Conservation (phyloP, 768 basidiomycete genomes). For the Naganishia vaughanmartiniae region DNA sequence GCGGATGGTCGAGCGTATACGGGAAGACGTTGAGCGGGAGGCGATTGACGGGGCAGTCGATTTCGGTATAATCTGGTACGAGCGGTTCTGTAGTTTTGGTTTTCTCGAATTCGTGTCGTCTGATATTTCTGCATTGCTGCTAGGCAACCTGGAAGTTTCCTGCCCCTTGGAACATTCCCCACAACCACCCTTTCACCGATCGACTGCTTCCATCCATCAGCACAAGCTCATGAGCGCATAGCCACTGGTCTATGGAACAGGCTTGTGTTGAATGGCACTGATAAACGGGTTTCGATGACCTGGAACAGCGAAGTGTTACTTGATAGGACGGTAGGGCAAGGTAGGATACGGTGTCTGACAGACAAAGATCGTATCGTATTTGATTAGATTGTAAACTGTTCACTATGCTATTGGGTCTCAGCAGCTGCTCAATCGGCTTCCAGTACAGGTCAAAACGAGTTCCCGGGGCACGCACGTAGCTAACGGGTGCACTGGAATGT, state of each 20-base stretch:
- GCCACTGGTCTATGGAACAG: constrained; percentile 49
- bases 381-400: background rate
- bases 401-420: background rate
- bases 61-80: constrained; percentile 40
- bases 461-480: too few relatives aligned
- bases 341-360: constrained; percentile 40
- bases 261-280: constrained; percentile 36
- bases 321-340: background rate
- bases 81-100: background rate
- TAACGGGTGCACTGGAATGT: too few relatives aligned
- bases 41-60: constrained; percentile 35
- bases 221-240: constrained; percentile 40
- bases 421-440: too few relatives aligned
- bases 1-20: constrained; percentile 19
- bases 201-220: constrained; percentile 49
- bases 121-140: background rate
- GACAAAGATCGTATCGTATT: constrained; percentile 39
- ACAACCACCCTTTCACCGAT: constrained; percentile 40
- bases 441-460: too few relatives aligned
- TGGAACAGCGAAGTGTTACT: constrained; percentile 40
- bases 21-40: constrained; percentile 33
- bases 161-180: constrained; percentile 43
- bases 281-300: constrained; percentile 37
- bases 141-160: constrained; percentile 41
- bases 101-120: background rate